A percentile compares a stretch with the other conserved stretches of the same genome.
phyloP scores from a whole-genome alignment of 176 grass and related monocot species.

The Lolium rigidum region DNA sequence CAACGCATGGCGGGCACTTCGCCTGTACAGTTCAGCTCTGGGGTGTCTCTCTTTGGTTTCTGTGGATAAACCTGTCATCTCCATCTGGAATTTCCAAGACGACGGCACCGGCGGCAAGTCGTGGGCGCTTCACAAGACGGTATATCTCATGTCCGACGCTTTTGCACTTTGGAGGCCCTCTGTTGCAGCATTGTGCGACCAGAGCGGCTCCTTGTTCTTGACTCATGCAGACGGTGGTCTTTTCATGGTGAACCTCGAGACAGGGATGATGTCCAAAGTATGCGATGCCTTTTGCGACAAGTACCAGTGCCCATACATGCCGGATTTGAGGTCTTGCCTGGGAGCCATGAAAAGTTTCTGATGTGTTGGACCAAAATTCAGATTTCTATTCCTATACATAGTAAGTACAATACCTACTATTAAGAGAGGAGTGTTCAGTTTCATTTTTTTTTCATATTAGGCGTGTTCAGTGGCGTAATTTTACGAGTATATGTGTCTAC shows the following conservation, averaged over 20 bases:
- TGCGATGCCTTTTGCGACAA: neutral
- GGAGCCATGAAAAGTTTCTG: slow-evolving; percentile 20
- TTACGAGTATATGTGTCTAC: no score
- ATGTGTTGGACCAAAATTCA: neutral
- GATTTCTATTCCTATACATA: neutral
- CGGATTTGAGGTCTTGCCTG: neutral
- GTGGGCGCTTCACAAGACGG: neutral
- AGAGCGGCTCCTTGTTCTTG: slow-evolving; percentile 25
- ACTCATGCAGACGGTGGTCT: neutral
- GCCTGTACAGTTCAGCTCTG: slow-evolving; percentile 15
- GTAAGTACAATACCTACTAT: neutral
- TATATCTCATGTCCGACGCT: neutral
- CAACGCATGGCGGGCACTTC: neutral
- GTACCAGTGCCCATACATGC: slow-evolving; percentile 6
- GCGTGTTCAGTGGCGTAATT: no score
- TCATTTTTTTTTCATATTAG: no score
- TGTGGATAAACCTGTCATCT: slow-evolving; percentile 16
- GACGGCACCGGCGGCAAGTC: neutral
- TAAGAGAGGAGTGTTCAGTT: neutral
- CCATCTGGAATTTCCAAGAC: slow-evolving; percentile 16
- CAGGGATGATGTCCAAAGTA: neutral
- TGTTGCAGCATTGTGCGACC: slow-evolving; percentile 19
- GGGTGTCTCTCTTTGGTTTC: slow-evolving; percentile 5
- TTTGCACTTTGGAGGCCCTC: neutral
- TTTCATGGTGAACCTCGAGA: neutral